Base-by-base conservation (phyloP, 192 early-diverging fungal genomes). In the Backusella luteola region DNA sequence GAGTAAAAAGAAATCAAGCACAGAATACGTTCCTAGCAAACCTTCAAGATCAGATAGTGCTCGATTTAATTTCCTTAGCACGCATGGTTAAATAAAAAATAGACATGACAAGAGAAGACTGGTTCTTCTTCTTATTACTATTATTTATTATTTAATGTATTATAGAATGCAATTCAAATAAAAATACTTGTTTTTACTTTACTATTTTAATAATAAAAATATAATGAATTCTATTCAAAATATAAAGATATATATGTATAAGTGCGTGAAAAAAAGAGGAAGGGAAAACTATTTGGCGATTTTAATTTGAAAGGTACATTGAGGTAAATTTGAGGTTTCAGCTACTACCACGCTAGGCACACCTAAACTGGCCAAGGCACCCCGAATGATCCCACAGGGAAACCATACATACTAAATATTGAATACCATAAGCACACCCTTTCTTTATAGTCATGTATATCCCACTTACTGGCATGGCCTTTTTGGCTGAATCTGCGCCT, bases 301-400 rank as follows among this genome's bases (percentile, higher is more conserved):
- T 81, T 92, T 93, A 76, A 94, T 90, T 76, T 93, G 93, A 75
- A 93, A 93, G 66, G 90, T 95, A 85, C 94, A 96, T 84, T 94
- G 93, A 9, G 95, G 95, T 26, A 95, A 76, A 38, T 89, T 87
- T 15, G 90, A 86, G 2, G 96, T 94, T 76, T 99, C 97, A 3
- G 96, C 95, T 26, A 94, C 89, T 6, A 99, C 98, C 12, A 91
- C 89, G 70, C 90, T 91, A 29, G 88, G 73, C 23, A 98, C 87
- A 26, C 98, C 98, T 69, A 98, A 86, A 81, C 95, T 96, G 7
- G 94, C 92, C 9, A 99, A 86, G 0, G 95, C 94, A 23, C 98
- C 98, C 35, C 98, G 90, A 34, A 99, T 93, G 23, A 99, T 88
- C 3, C 98, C 98, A 77, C 98, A 99, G 0, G 98, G 98, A 75